Conservation (phyloP, 768 basidiomycete genomes). For the Pleurotus ostreatus region DNA sequence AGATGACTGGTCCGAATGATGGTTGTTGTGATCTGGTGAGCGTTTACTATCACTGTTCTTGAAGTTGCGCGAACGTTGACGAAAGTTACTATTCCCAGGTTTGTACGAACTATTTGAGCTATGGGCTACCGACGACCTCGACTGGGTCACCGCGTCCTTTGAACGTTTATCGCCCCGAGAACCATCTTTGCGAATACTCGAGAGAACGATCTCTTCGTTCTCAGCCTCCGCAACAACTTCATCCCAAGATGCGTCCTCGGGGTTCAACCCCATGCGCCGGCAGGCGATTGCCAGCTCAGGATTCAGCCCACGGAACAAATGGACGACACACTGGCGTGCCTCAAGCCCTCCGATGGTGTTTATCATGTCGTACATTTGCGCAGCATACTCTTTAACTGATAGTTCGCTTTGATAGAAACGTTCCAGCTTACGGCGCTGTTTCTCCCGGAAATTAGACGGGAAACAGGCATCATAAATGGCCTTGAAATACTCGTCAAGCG, state of each 20-base stretch:
- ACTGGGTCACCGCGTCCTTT: not conserved
- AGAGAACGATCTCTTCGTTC: conserved; percentile 23
- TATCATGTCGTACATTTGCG: conserved; percentile 28
- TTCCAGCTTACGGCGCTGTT: conserved; percentile 17
- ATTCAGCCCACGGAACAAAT: conserved; percentile 29
- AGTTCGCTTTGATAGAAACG: conserved; percentile 19
- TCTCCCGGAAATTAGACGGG: conserved; percentile 19
- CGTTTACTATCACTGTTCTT: no score
- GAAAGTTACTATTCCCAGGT: no score
- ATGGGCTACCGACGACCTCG: not conserved
- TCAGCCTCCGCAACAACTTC: conserved; percentile 24
- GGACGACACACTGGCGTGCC: conserved; percentile 21
- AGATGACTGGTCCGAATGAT: no score
- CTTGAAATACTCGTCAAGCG: conserved; percentile 22
- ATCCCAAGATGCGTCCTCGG: conserved; percentile 18
- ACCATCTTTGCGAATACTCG: not conserved
- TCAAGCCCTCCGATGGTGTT: conserved; percentile 25
- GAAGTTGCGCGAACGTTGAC: no score
- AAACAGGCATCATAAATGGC: conserved; percentile 34
- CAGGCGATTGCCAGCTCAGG: conserved; percentile 20
- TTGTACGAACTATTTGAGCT: not conserved
- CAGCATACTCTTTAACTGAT: conserved; percentile 25
- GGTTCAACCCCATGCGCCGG: conserved; percentile 23
- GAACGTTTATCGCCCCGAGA: conserved; percentile 7
- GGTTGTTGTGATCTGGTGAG: no score